Evolutionary conservation across 257 asterid species (phyloP).

Genomic region (Plantago ovata): DNA sequence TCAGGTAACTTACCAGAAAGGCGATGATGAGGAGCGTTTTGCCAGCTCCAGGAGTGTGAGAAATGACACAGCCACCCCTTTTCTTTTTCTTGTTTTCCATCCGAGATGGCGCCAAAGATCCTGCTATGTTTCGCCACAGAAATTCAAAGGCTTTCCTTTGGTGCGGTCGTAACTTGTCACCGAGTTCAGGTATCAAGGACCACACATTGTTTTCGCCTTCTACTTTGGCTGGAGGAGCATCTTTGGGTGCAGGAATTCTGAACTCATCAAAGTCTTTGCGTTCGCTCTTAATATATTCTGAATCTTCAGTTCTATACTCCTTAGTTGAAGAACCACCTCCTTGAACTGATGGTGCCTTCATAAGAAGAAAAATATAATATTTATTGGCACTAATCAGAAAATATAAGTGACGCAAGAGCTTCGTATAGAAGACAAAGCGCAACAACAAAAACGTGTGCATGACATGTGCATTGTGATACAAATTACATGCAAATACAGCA

Average conservation of each 20-base stretch:
- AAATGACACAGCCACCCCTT: slow-evolving; percentile 92
- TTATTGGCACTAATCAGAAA: too few species aligned
- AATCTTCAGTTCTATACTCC: slow-evolving; percentile 53
- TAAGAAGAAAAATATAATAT: neutral
- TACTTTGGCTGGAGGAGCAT: slow-evolving; percentile 39
- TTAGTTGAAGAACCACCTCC: slow-evolving; percentile 32
- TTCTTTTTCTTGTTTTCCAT: slow-evolving; percentile 59
- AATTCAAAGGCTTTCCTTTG: slow-evolving; percentile 87
- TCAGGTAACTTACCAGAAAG: slow-evolving; percentile 87
- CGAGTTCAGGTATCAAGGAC: slow-evolving; percentile 84
- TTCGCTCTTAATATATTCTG: slow-evolving; percentile 39
- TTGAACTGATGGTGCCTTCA: slow-evolving; percentile 41
- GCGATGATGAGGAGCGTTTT: slow-evolving; percentile 87
- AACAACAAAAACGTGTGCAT: too few species aligned
- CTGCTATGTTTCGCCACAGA: slow-evolving; percentile 93
- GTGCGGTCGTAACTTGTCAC: slow-evolving; percentile 59
- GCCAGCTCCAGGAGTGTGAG: slow-evolving; percentile 98
- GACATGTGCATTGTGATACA: too few species aligned
- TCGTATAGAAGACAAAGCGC: too few species aligned
- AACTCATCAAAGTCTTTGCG: slow-evolving; percentile 38
- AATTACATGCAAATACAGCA: too few species aligned
- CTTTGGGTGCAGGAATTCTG: slow-evolving; percentile 48
- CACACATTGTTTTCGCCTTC: slow-evolving; percentile 71
- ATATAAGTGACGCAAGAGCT: too few species aligned
- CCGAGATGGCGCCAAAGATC: slow-evolving; percentile 66